These are phyloP conservation scores for Fusarium guadeloupense DNA, from an alignment of 2,329 filamentous ascomycete genomes.

Conservation along the genomic window DNA sequence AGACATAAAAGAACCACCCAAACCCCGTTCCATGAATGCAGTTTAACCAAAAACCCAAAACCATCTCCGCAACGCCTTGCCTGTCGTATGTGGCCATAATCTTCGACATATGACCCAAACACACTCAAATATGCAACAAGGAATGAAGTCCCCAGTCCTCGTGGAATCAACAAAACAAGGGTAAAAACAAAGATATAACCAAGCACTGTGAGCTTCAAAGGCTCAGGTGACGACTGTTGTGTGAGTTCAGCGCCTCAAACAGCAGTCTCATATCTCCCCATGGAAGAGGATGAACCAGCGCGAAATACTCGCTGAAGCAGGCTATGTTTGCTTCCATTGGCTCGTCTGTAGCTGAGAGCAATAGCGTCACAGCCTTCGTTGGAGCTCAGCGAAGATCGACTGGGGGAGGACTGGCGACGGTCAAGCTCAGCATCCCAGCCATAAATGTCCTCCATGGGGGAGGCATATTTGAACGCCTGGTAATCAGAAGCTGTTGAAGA, in stretches of 20 bases:
- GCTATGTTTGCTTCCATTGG: slow-evolving; percentile 40
- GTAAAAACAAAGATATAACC: background rate
- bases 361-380: slow-evolving; percentile 27
- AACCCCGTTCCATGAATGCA: slow-evolving; percentile 20
- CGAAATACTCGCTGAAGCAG: slow-evolving; percentile 41
- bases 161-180: slow-evolving; percentile 10
- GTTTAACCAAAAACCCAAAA: slow-evolving; percentile 10
- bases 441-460: slow-evolving; percentile 53
- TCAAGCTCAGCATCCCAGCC: slow-evolving; percentile 62
- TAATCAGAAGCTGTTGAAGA: slow-evolving; percentile 21
- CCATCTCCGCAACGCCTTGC: slow-evolving; percentile 37
- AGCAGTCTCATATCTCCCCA: slow-evolving; percentile 25
- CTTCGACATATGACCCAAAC: slow-evolving; percentile 26
- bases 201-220: background rate
- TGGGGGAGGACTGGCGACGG: slow-evolving; percentile 20
- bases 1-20: background rate
- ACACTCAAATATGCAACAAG: slow-evolving; percentile 31
- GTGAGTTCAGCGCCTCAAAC: background rate
- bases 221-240: too few species aligned
- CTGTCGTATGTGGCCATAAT: slow-evolving; percentile 24
- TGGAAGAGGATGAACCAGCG: slow-evolving; percentile 34
- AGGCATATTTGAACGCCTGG: slow-evolving; percentile 26
- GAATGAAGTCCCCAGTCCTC: background rate
- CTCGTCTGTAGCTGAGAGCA: slow-evolving; percentile 36
- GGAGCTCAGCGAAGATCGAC: slow-evolving; percentile 16